A percentile compares a stretch with the other conserved stretches of the same genome.
phyloP scores from a whole-genome alignment of 495 filamentous ascomycete genomes.

The Cladorrhinum samala region DNA sequence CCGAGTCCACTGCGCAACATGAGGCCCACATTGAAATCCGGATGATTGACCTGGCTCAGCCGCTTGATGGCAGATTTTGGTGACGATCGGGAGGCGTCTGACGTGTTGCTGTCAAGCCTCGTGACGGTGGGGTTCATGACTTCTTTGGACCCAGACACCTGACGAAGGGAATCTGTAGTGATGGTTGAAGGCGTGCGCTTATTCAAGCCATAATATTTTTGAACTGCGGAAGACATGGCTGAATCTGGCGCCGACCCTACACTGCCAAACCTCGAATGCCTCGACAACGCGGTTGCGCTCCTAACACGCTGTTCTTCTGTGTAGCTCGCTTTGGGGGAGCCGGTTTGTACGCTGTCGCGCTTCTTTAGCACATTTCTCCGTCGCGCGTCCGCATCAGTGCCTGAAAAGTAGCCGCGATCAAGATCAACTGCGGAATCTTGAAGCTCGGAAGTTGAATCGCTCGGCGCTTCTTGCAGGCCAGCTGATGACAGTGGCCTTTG shows the following conservation, averaged over 20 bases:
- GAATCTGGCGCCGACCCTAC: conserved; percentile 50
- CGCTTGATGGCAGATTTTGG: conserved; percentile 44
- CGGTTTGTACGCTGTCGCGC: conserved; percentile 53
- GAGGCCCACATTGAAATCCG: conserved; percentile 46
- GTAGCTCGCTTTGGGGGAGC: conserved; percentile 58
- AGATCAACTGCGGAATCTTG: conserved; percentile 51
- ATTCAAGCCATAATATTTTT: conserved; percentile 58
- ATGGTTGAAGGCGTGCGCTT: conserved; percentile 46
- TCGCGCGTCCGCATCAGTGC: conserved; percentile 72
- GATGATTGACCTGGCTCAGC: conserved; percentile 43
- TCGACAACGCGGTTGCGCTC: conserved; percentile 52
- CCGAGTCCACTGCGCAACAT: conserved; percentile 35
- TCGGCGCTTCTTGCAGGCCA: conserved; percentile 34
- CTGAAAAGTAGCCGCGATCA: conserved; percentile 92
- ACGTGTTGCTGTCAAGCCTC: conserved; percentile 53
- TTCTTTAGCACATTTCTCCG: conserved; percentile 76
- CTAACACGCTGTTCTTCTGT: conserved; percentile 62
- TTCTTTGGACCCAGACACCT: conserved; percentile 45
- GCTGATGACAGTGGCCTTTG: conserved; percentile 38
- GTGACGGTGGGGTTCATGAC: conserved; percentile 54
- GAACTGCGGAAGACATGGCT: conserved; percentile 37
- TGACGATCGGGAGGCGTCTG: conserved; percentile 48
- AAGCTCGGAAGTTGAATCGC: conserved; percentile 26
- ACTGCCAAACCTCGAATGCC: conserved; percentile 76
- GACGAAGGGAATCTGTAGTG: conserved; percentile 42